Conservation (phyloP, 495 filamentous ascomycete genomes). For the Tuber calosporum region DNA sequence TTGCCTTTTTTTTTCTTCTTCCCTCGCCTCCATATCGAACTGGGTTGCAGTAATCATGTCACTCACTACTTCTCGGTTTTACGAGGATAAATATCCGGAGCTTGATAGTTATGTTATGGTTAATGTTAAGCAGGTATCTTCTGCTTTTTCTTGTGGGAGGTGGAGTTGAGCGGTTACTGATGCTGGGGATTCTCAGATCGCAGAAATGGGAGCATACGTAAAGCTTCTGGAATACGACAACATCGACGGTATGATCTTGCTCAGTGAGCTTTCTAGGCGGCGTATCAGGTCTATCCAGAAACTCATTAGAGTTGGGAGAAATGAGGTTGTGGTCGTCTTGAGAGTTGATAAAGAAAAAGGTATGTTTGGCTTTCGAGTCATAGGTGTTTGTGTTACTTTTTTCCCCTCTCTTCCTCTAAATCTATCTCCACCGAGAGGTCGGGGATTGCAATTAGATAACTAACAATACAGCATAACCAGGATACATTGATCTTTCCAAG, state of each 20-base stretch:
- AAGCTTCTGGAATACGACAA: conserved; percentile 99
- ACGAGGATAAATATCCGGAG: conserved; percentile 97
- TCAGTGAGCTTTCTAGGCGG: conserved; percentile 89
- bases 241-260: conserved; percentile 98
- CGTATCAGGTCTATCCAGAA: conserved; percentile 98
- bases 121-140: conserved; percentile 78
- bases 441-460: conserved; percentile 14
- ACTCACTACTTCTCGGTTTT: conserved; percentile 96
- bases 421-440: neutral
- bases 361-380: conserved; percentile 41
- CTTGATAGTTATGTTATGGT: conserved; percentile 99
- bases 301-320: conserved; percentile 92
- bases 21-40: neutral
- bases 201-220: conserved; percentile 99
- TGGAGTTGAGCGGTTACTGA: conserved; percentile 7
- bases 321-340: conserved; percentile 96
- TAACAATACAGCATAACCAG: conserved; percentile 44
- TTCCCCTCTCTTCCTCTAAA: neutral
- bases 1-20: neutral
- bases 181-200: conserved; percentile 57
- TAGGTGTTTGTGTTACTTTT: conserved; percentile 13
- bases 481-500: conserved; percentile 97
- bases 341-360: conserved; percentile 99
- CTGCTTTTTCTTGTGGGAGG: conserved; percentile 11
- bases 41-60: conserved; percentile 57